Evolutionary conservation across 2,329 filamentous ascomycete species (phyloP), one percentile per base, ranked within the genome.

Genomic region (Colletotrichum siamense): DNA sequence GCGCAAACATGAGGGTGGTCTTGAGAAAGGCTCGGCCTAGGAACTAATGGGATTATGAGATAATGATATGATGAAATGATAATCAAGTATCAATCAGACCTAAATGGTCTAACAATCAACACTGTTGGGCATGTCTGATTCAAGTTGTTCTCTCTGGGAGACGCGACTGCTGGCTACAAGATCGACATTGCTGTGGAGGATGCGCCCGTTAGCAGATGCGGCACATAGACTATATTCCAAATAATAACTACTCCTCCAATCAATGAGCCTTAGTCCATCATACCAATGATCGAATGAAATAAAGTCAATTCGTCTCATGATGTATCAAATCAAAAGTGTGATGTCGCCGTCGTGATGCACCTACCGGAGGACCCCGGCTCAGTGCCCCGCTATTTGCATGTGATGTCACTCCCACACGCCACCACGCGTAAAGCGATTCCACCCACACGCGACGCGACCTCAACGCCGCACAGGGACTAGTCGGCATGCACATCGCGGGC

Each of bases 401-500:
- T 74, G 74, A 76, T 74, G 74, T 76, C 65, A 69, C 57, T 28
- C 28, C 55, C 36, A 62, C 52, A 73, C 55, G 73, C 62, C 55
- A 63, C 26, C 62, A 73, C 74, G 74, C 74, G 74, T 76, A 74
- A 74, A 74, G 49, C 32, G 36, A 76, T 74, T 67, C 34, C 65
- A 57, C 69, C 67, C 30, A 39, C 55, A 74, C 74, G 74, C 74
- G 74, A 69, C 74, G 74, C 74, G 74, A 66, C 34, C 64, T 76
- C 36, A 26, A 34, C 13, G 65, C 64, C 49, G 74, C 71, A 69
- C 59, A 22, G 15, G 59, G 65, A 34, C 74, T 61, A 74, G 70
- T 61, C 74, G 52, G 49, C 73, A 61, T 66, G 49, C 62, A 34
- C 32, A 34, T n/a, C 32, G 52, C 71, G 22, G 36, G 28, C 34